Base-by-base conservation (phyloP, 306 rosid genomes). In the Fagus crenata region DNA sequence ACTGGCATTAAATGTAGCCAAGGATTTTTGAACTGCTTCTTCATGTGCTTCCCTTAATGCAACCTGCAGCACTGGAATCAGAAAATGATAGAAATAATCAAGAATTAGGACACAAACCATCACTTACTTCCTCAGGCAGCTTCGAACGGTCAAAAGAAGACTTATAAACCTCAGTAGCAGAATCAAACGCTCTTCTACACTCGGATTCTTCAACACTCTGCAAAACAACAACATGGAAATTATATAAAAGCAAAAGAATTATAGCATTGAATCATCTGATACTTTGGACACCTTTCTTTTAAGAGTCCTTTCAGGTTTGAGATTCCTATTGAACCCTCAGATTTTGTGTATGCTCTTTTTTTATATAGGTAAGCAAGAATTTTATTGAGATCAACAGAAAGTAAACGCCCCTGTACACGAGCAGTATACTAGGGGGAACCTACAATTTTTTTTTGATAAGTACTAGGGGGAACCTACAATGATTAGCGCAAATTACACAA, bases 121-220 rank as follows among this genome's bases (percentile, higher is more conserved):
- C 72, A 87, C 97, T 83, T 82, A 95, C 99, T 80, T 95, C 99
- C 83, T 95, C 99, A 1, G 98, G 93, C 74, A 88, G 88, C 67
- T 85, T 87, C 37, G 99, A 86, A 71, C 86, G 90, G 68, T 90
- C 96, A 86, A 90, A 92, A 51, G 91, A 63, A 54, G 93, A 83
- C 93, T 83, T 89, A 72, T 95, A 92, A 69, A 86, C 84, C 65
- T 89, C 93, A 70, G 90, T 56, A 73, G 98, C 97, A 73, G 81
- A 81, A 81, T 92, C 97, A 85, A 85, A 89, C 46, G 99, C 98
- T 77, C 81, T 84, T n/a, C 79, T 92, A 76, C 99, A 95, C 89
- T 91, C 97, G 1, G 93, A 84, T 85, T 92, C 99, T 87, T 92
- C 99, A 76, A 92, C 99, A 84, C 91, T 92, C 99, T 95, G 90